Evolutionary conservation across 495 filamentous ascomycete species (phyloP).

Genomic region (Cryomyces minteri): DNA sequence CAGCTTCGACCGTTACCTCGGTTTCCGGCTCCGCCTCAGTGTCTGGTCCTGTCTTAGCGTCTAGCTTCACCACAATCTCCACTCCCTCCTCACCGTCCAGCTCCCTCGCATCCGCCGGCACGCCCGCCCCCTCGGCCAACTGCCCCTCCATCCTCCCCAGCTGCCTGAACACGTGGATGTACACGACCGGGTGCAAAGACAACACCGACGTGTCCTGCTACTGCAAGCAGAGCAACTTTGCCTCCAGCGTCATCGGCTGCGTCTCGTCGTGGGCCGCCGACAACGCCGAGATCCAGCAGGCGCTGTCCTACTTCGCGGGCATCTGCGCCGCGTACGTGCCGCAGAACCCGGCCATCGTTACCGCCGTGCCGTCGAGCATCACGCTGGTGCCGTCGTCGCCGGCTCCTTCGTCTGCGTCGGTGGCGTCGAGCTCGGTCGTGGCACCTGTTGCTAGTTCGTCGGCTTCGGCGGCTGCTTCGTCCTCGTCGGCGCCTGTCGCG

Average conservation of each 20-base stretch:
- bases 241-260: slow-evolving; percentile 65
- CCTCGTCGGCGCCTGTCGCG: neutral
- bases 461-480: neutral
- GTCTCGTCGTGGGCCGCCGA: slow-evolving; percentile 56
- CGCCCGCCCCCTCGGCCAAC: slow-evolving; percentile 16
- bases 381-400: slow-evolving; percentile 30
- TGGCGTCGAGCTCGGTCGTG: slow-evolving; percentile 2
- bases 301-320: slow-evolving; percentile 73
- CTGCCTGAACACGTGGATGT: slow-evolving; percentile 89
- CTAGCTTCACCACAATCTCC: slow-evolving; percentile 7
- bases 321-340: slow-evolving; percentile 65
- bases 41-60: slow-evolving; percentile 5
- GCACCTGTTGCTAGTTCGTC: neutral
- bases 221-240: slow-evolving; percentile 63
- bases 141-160: slow-evolving; percentile 65
- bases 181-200: slow-evolving; percentile 53
- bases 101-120: slow-evolving; percentile 5
- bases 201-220: slow-evolving; percentile 75
- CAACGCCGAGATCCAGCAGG: slow-evolving; percentile 44
- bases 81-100: slow-evolving; percentile 9
- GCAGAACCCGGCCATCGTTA: slow-evolving; percentile 71
- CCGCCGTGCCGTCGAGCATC: slow-evolving; percentile 42
- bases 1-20: slow-evolving; percentile 18
- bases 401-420: slow-evolving; percentile 2
- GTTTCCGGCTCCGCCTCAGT: slow-evolving; percentile 9